Base-by-base conservation (phyloP, 257 asterid genomes). In the Euphrasia confusa region DNA sequence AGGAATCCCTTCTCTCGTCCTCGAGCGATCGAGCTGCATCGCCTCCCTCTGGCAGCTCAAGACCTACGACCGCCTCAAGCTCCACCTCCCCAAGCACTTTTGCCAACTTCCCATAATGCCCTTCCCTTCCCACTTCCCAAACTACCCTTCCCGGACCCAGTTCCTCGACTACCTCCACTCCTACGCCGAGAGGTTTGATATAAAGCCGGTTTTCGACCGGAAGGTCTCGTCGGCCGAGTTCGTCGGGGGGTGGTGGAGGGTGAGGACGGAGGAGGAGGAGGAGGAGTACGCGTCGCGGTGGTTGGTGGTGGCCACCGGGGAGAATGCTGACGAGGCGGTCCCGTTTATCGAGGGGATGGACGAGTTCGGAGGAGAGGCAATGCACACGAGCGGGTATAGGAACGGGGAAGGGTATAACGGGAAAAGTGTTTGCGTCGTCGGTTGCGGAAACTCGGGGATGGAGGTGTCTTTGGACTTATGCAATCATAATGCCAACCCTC, bases 371-470 rank as follows among this genome's bases (percentile, higher is more conserved):
- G 93, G 90, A 7, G 65, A 3, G 1, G 78, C 82, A 58, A 72
- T 85, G 78, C 97, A 90, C 26, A 78, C 93, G 13, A 81, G 95
- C 28, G 68, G 63, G 63, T 90, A 87, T 35, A 74, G 72, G 65
- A 85, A 74, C 24, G 97, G 97, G 0, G 85, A 68, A 17, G 74
- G 50, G 42, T 90, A 78, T 30, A 35, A 60, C n/a, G 90, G 85
- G 68, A 81, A 80, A 71, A 85, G 24, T 2, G 96, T 90, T 4
- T 42, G 88, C 64, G 96, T 90, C 28, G 90, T 90, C 9, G 96
- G 97, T 6, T 90, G 97, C 66, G 97, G 97, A 1, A 90, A 90
- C 54, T 90, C 97, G 0, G 97, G 97, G 12, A 87, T 90, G 97
- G 97, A 90, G 74, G 90, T 90, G 3, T 79, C 83, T 48, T 80